Percentiles rank a stretch among this genome's conserved stretches.
Conservation (phyloP, 495 filamentous ascomycete species). For the Clohesyomyces aquaticus region DNA sequence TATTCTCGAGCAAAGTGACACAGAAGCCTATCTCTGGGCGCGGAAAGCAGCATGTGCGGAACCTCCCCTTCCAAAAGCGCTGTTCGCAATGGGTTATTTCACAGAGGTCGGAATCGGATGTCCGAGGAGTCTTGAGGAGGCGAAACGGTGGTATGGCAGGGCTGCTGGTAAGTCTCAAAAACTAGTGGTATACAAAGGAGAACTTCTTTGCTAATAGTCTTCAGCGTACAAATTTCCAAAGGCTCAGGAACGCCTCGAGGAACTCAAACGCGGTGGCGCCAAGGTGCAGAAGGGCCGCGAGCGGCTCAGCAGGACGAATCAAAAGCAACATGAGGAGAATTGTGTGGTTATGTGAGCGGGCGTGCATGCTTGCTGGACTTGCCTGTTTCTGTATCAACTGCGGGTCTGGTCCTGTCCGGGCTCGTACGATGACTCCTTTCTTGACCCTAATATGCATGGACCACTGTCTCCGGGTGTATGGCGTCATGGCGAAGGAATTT, state of each 20-base stretch:
- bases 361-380: background rate
- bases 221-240: conserved; percentile 92
- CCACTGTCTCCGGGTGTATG: background rate
- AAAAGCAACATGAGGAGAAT: conserved; percentile 79
- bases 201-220: conserved; percentile 21
- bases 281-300: conserved; percentile 73
- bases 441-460: background rate
- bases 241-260: conserved; percentile 86
- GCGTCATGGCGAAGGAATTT: background rate
- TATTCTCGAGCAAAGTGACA: conserved; percentile 88
- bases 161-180: conserved; percentile 85
- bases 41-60: conserved; percentile 86
- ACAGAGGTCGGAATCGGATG: conserved; percentile 95
- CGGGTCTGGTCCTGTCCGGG: too few species aligned
- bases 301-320: conserved; percentile 78
- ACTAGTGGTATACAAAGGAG: background rate
- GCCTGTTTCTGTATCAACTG: background rate
- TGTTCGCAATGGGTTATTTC: conserved; percentile 98
- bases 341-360: conserved; percentile 73
- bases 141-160: conserved; percentile 97
- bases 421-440: background rate
- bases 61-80: conserved; percentile 74
- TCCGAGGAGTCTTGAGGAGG: conserved; percentile 83
- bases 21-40: conserved; percentile 96
- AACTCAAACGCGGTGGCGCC: conserved; percentile 76